Conservation (phyloP, 345 rosid species). For the Eucalyptus camaldulensis region DNA sequence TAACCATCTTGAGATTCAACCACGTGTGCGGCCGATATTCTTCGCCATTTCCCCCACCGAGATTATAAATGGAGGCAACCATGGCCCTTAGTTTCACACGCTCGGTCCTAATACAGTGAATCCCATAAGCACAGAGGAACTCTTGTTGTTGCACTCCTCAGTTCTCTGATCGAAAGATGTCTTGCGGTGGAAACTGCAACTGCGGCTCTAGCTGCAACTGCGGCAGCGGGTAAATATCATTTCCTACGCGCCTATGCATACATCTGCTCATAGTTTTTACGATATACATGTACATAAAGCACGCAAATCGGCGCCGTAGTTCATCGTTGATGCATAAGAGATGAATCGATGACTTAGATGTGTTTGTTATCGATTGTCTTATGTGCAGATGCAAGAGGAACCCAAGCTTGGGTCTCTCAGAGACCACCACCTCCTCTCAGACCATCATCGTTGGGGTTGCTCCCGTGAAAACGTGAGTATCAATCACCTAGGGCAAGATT, state of each 20-base stretch:
- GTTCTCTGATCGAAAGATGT: not conserved
- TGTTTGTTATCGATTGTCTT: not conserved
- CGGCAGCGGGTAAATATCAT: not conserved
- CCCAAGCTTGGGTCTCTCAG: conserved; percentile 26
- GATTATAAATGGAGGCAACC: conserved; percentile 1
- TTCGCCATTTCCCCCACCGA: not conserved
- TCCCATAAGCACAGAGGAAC: not conserved
- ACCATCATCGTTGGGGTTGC: conserved; percentile 26
- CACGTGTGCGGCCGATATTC: conserved; percentile 22
- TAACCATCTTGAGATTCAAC: not conserved
- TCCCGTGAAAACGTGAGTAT: conserved; percentile 10
- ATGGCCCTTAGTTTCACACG: not conserved
- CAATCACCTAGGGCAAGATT: not conserved
- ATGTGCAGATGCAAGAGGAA: not conserved
- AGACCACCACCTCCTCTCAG: conserved; percentile 3
- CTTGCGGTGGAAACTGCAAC: conserved; percentile 27
- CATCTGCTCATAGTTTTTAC: not conserved
- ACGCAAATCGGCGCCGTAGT: not conserved
- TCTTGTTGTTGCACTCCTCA: not conserved
- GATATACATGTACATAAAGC: not conserved
- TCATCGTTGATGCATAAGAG: not conserved
- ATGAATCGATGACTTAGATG: not conserved
- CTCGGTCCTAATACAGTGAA: not conserved
- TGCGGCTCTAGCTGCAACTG: conserved; percentile 27
- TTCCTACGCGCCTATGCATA: not conserved